Conservation (phyloP, 768 basidiomycete genomes). For the Pisolithus sp. region DNA sequence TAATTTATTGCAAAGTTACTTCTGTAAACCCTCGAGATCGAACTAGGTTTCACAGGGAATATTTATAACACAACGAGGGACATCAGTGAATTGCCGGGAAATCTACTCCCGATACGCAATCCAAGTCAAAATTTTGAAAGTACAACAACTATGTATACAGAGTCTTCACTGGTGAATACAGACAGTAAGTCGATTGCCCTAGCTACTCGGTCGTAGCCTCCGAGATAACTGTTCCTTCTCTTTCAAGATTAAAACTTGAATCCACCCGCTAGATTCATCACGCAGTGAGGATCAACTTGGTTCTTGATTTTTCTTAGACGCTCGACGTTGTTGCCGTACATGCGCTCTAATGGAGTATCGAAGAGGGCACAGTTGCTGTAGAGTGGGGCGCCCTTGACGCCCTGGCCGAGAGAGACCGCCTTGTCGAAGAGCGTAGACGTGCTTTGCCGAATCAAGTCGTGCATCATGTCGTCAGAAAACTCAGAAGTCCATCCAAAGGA, state of each 20-base stretch:
- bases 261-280: constrained; percentile 66
- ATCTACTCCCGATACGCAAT: no score
- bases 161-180: no score
- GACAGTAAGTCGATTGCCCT: no score
- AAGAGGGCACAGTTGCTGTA: constrained; percentile 59
- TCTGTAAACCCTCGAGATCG: no score
- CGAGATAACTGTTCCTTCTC: no score
- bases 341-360: constrained; percentile 41
- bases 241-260: constrained; percentile 43
- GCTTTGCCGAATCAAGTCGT: constrained; percentile 34
- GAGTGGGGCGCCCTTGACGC: constrained; percentile 30
- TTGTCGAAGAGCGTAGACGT: constrained; percentile 34
- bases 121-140: no score
- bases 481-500: constrained; percentile 39
- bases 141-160: no score
- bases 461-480: constrained; percentile 34
- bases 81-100: no score
- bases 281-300: constrained; percentile 46
- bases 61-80: no score
- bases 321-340: constrained; percentile 48
- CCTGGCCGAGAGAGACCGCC: constrained; percentile 34
- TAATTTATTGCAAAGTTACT: no score
- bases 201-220: no score
- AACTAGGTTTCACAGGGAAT: no score
- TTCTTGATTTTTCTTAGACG: constrained; percentile 35